These are phyloP conservation scores for Fusarium nodosum DNA, from an alignment of 2,329 filamentous ascomycete species.

Conservation along the genomic window DNA sequence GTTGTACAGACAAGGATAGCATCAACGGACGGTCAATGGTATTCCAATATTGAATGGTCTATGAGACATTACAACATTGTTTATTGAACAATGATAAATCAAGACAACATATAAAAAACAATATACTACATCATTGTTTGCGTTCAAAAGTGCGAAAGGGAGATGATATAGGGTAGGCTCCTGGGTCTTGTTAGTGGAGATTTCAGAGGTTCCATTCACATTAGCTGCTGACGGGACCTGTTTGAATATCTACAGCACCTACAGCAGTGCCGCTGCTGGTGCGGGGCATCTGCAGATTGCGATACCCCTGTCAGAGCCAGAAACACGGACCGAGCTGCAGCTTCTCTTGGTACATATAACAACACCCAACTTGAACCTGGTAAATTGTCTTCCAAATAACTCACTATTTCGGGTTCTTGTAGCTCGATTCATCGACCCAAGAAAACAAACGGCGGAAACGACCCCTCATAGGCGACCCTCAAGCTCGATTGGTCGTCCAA, in stretches of 20 bases:
- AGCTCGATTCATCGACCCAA: not conserved
- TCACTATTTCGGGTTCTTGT: slow-evolving; percentile 1
- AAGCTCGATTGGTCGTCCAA: slow-evolving; percentile 22
- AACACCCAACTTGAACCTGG: slow-evolving; percentile 8
- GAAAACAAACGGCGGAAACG: not conserved
- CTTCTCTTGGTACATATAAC: slow-evolving; percentile 33
- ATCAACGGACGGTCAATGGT: not conserved
- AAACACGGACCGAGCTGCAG: slow-evolving; percentile 27
- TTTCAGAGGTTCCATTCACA: not conserved
- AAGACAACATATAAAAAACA: not conserved
- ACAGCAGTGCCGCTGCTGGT: slow-evolving; percentile 4
- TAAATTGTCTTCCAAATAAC: slow-evolving; percentile 22
- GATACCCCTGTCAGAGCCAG: slow-evolving; percentile 33
- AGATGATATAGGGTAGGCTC: slow-evolving; percentile 41
- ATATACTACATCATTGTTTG: not conserved
- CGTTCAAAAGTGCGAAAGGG: not conserved
- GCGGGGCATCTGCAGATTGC: slow-evolving; percentile 33
- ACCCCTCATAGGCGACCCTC: not conserved
- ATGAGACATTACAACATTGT: not conserved
- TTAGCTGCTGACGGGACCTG: not conserved
- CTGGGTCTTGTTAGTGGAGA: not conserved
- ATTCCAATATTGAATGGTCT: not conserved
- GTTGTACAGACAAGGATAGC: not conserved
- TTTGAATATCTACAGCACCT: not conserved
- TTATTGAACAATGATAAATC: not conserved